Base-by-base conservation (phyloP, 306 rosid genomes). In the Vicia sativa region DNA sequence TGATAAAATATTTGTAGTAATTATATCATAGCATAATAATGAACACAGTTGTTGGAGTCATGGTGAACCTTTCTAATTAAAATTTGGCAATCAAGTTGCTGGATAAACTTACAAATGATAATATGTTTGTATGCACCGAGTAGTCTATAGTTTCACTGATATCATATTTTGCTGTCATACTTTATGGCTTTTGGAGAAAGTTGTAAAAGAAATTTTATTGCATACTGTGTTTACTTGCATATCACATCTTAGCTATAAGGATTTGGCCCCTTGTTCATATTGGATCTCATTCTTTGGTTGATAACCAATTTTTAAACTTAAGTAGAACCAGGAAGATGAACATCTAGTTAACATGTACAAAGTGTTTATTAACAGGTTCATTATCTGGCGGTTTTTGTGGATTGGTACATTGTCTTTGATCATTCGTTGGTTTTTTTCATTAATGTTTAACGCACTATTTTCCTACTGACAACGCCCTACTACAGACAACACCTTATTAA, bases 91-190 rank as follows among this genome's bases (percentile, higher is more conserved):
- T 73, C 57, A 44, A 66, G 31, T 61, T 39, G 44, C 25, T 10
- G 64, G 54, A 62, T 61, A 48, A 35, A 28, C 25, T 72, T 49
- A 19, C 41, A 9, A 29, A 54, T 43, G 34, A 16, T 45, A 44
- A 16, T 67, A 67, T 53, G 74, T 39, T 19, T n/a, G 4, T 48
- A 28, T 71, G 70, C 19, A 12, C 7, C 21, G 44, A 29, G 58
- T 9, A 11, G 34, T 49, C 5, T 52, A 18, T 66, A 29, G 38
- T 65, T 58, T 13, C 50, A 42, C 58, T 1, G 38, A 39, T 28
- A 58, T 65, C 21, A 44, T 44, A 45, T 53, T 53, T 35, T 25
- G 25, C 26, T 67, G 25, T 31, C 25, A 39, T 21, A 71, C 19
- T 41, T 28, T n/a, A 45, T 12, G 16, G 29, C 11, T 23, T 71